Conservation (phyloP, 208 protist species). For the Leishmania mexicana region DNA sequence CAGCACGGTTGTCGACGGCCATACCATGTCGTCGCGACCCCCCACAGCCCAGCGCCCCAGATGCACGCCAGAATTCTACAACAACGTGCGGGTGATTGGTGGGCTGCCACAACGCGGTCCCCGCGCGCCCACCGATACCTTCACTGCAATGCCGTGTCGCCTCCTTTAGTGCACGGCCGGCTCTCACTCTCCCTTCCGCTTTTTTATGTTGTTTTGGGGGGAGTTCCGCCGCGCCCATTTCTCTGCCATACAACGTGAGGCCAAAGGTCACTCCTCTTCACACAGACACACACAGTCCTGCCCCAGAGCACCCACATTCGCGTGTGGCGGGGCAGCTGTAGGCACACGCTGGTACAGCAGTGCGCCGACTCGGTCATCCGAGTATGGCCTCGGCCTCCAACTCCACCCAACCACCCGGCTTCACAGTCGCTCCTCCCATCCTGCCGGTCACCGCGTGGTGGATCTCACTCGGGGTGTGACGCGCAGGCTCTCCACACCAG, state of each 20-base stretch:
- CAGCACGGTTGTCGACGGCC: neutral
- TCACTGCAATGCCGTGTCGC: conserved; percentile 13
- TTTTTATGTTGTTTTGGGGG: neutral
- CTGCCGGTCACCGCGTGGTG: too few species aligned
- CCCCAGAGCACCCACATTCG: neutral
- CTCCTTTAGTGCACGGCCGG: conserved; percentile 3
- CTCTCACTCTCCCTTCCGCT: neutral
- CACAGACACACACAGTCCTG: too few species aligned
- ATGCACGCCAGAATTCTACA: neutral
- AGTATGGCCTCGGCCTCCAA: too few species aligned
- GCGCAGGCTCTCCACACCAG: too few species aligned
- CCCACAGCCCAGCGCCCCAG: neutral
- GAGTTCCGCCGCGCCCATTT: neutral
- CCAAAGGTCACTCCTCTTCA: neutral
- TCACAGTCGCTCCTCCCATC: too few species aligned
- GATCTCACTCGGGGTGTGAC: too few species aligned
- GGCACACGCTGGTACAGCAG: too few species aligned
- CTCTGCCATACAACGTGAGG: neutral
- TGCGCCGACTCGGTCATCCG: too few species aligned
- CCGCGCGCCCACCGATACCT: conserved; percentile 5
- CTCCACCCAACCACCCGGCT: too few species aligned
- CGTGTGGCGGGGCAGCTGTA: neutral
- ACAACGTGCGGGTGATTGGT: neutral
- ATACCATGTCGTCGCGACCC: neutral
- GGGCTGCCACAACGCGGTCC: conserved; percentile 12